Base-by-base conservation (phyloP, 768 basidiomycete species). In the Suillus spraguei region DNA sequence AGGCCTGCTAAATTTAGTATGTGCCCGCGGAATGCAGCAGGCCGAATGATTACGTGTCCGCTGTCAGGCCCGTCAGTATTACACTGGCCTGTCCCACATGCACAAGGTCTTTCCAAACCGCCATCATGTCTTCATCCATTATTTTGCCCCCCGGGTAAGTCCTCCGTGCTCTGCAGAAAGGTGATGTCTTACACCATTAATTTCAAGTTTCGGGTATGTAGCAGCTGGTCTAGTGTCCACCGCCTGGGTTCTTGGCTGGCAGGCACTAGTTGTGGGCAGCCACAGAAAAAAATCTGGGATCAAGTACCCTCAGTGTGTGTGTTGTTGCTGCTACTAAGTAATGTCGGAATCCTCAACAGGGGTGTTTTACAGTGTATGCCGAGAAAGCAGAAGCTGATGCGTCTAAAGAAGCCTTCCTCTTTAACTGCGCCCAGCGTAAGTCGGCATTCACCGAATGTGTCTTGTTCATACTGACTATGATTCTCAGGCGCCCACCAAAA, bases 371-470 rank as follows among this genome's bases (percentile, higher is more conserved):
- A 74, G 73, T 74, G 36, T 79, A 79, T 61, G 78, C 78, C 14
- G 78, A 79, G 24, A 76, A 76, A 49, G 69, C 72, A 0, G 75
- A 78, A 42, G 72, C 69, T 2, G 68, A 63, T 16, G 64, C 68
- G 5, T 75, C 74, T 20, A 61, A 46, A 10, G 71, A 69, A 0
- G 78, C 78, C 0, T 47, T 69, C 6, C 64, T 64, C 33, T 77
- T 76, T 69, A 77, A 77, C 63, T 77, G 76, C 58, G 73, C 66
- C 33, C 76, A 77, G 38, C 74, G 76, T 68, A 42, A 42, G 73
- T 63, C 10, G 50, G 16, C 22, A 22, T 44, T 39, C 44, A 20
- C 54, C 6, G 24, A 35, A 35, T 33, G n/a, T 36, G 14, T 35
- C 17, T 32, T 6, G 3, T 44, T 14, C 24, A 9, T 42, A 59